Evolutionary conservation across 257 asterid genomes (phyloP), one percentile per base, ranked within the genome.

Genomic region (Jacaranda copaia): DNA sequence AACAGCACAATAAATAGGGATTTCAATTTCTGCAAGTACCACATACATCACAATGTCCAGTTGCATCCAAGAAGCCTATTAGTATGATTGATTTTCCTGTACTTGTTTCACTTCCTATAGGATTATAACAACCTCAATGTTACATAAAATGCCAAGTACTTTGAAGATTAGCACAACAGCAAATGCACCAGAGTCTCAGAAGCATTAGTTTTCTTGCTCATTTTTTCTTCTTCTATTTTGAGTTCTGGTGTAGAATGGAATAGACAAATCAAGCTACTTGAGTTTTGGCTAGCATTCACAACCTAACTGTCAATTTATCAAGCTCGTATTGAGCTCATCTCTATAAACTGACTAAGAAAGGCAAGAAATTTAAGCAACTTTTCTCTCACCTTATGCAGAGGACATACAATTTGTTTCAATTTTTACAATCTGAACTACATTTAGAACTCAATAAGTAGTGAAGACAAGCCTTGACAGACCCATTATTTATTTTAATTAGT

Each of bases 71-170:
- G 66, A 55, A 70, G 51, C 36, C 49, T 14, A 48, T 25, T 77
- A 6, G 5, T 11, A 39, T 70, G n/a, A 61, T 40, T 70, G 53
- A 3, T 46, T 77, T 25, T 15, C 61, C 13, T 25, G 43, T 61
- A 0, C 42, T 43, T 42, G 32, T 70, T 70, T 18, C 35, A 49
- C 25, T 70, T 60, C 66, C 68, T 11, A 61, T 35, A 19, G 42
- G 67, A 15, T 8, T 36, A 52, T 13, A 36, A n/a, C 52, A 48
- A 48, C 69, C 42, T 36, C n/a, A 15, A 77, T 77, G 57, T n/a
- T 39, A 42, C 78, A 65, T 72, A 73, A 72, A 63, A 40, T 51
- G 39, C 65, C 70, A 66, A 64, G 64, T 43, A 57, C 38, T 58
- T 35, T 35, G 48, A 68, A 13, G 51, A 79, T 57, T 52, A 49